Conservation (phyloP, 139 green algal species). For the Auxenochlorella pyrenoidosa region DNA sequence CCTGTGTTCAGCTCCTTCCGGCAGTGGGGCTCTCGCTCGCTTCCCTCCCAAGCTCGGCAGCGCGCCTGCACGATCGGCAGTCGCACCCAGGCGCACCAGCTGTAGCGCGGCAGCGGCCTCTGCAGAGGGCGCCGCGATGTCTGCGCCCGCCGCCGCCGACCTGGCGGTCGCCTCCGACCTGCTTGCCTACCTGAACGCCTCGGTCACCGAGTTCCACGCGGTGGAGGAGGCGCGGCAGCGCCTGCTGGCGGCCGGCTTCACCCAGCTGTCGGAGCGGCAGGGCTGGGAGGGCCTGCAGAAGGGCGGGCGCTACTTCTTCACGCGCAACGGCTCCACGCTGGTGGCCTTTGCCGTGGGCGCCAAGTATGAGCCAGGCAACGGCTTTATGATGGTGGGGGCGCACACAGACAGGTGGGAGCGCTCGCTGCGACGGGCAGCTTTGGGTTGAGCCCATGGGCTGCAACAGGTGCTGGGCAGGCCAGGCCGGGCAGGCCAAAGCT, state of each 20-base stretch:
- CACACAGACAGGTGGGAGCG: slow-evolving; percentile 86
- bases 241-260: slow-evolving; percentile 74
- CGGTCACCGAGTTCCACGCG: slow-evolving; percentile 37
- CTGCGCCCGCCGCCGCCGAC: slow-evolving; percentile 13
- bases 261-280: slow-evolving; percentile 78
- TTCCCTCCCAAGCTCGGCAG: background rate
- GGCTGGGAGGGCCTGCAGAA: slow-evolving; percentile 69
- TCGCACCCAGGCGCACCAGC: background rate
- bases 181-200: slow-evolving; percentile 37
- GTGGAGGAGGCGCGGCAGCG: slow-evolving; percentile 64
- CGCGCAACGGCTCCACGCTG: slow-evolving; percentile 91
- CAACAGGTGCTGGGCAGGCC: too few relatives aligned
- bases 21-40: background rate
- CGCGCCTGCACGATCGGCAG: background rate
- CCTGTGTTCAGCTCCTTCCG: background rate
- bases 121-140: background rate
- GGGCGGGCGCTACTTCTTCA: slow-evolving; percentile 94
- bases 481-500: too few relatives aligned
- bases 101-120: background rate
- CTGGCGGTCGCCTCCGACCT: slow-evolving; percentile 14
- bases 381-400: slow-evolving; percentile 93
- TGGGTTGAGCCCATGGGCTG: too few relatives aligned
- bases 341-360: slow-evolving; percentile 92
- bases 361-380: slow-evolving; percentile 85
- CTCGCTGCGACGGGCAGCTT: background rate